Conservation (phyloP, 2,329 filamentous ascomycete species). For the Botrytis fragariae region DNA sequence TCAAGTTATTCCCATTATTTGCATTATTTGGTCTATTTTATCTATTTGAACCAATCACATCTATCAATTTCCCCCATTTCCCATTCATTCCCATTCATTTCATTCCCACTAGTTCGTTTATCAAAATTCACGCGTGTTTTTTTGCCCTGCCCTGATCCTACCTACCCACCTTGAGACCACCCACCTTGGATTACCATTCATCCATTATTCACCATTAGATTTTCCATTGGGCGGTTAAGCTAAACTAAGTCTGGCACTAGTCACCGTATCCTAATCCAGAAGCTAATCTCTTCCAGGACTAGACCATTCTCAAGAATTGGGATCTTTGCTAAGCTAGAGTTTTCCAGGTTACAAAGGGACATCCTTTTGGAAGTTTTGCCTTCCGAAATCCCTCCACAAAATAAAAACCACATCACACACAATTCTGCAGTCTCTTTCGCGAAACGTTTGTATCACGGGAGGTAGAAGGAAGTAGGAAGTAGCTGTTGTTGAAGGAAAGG, state of each 20-base stretch:
- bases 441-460: slow-evolving; percentile 35
- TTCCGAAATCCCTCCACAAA: slow-evolving; percentile 18
- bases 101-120: slow-evolving; percentile 6
- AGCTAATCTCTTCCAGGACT: background rate
- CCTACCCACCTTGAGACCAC: background rate
- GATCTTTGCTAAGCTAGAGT: slow-evolving; percentile 12
- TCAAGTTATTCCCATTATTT: background rate
- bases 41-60: background rate
- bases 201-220: background rate
- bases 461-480: slow-evolving; percentile 37
- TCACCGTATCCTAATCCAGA: background rate
- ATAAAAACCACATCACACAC: slow-evolving; percentile 21
- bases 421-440: slow-evolving; percentile 30
- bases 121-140: background rate
- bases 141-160: background rate
- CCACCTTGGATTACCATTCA: slow-evolving; percentile 4
- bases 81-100: background rate
- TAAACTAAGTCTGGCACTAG: background rate
- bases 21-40: too few species aligned
- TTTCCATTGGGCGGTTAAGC: slow-evolving; percentile 1
- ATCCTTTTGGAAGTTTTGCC: slow-evolving; percentile 14
- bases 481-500: slow-evolving; percentile 31
- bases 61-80: background rate
- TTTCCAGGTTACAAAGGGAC: slow-evolving; percentile 14
- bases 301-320: background rate